Base-by-base conservation (phyloP, 2,329 filamentous ascomycete species). In the Tolypocladium album region DNA sequence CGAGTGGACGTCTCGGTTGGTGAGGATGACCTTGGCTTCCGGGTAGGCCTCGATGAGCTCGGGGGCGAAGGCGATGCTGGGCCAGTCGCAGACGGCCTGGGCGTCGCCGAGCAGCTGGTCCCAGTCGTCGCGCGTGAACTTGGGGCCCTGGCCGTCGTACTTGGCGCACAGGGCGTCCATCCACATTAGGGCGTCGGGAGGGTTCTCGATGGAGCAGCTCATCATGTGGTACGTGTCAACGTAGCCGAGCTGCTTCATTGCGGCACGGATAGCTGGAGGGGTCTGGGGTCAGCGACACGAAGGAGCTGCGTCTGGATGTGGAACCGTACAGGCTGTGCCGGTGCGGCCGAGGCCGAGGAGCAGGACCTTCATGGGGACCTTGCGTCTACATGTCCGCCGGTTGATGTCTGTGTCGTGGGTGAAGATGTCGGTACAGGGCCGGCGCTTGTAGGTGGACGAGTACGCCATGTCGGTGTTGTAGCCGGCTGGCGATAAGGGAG, bases 161-260 rank as follows among this genome's bases (percentile, higher is more conserved):
- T 77, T 77, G 64, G 85, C 84, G 22, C 76, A 75, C 59, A 90
- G 79, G 36, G 87, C 87, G 63, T 89, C 84, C 73, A 84, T 83
- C 87, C 87, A 90, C 76, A 88, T 82, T 50, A 87, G 76, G 59
- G 82, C 83, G 67, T 88, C 86, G 40, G 68, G 67, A 5, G 70
- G 70, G 64, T 31, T 88, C 74, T 88, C 85, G 62, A 88, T 83
- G 61, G 82, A 84, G 64, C 82, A 84, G 67, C 81, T 86, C 83
- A 88, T 86, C 85, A 88, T 88, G 76, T 89, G 87, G 78, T 89
- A 89, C 62, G 83, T 86, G 71, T 88, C 84, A 66, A 82, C 76
- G 70, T 86, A 88, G 63, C 87, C 87, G 47, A 89, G 78, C 66
- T 83, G 77, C 68, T 85, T 81, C 70, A 89, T 80, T 24, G 87